Percentiles rank a stretch among this genome's conserved stretches.
phyloP scores from a whole-genome alignment of 305 asterid species.

The Fraxinus velutina region DNA sequence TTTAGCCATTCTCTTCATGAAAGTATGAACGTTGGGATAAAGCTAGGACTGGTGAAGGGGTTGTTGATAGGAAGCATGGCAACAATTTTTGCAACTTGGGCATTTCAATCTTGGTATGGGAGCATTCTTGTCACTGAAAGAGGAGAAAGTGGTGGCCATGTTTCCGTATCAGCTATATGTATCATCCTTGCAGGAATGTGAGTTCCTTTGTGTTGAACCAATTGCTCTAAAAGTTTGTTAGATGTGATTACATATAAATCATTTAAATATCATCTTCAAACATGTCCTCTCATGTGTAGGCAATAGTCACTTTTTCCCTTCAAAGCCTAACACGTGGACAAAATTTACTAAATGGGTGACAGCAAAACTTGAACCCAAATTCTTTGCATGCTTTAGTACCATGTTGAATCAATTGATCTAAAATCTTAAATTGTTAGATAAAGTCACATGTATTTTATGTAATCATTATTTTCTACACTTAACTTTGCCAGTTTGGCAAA shows the following conservation, averaged over 20 bases:
- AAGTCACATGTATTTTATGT: not conserved
- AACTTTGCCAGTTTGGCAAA: not conserved
- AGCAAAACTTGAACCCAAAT: not conserved
- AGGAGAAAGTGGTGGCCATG: slow-evolving; percentile 65
- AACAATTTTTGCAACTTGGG: slow-evolving; percentile 62
- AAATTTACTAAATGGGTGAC: not conserved
- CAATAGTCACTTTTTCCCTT: not conserved
- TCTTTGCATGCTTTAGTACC: not conserved
- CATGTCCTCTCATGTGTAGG: not conserved
- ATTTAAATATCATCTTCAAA: no score
- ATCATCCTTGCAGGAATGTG: slow-evolving; percentile 31
- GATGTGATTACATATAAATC: not conserved
- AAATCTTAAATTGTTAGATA: not conserved
- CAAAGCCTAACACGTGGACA: not conserved
- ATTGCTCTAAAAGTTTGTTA: not conserved
- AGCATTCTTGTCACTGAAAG: slow-evolving; percentile 56
- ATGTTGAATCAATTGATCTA: not conserved
- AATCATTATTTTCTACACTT: not conserved
- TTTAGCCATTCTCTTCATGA: slow-evolving; percentile 53
- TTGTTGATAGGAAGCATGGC: slow-evolving; percentile 78
- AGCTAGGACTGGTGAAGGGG: slow-evolving; percentile 64
- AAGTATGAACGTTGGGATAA: slow-evolving; percentile 55
- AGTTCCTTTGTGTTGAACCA: slow-evolving; percentile 7
- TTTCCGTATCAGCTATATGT: slow-evolving; percentile 25
- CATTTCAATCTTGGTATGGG: slow-evolving; percentile 73